Evolutionary conservation across 1,139 yeast species (phyloP), one percentile per base, ranked within the genome.

Genomic region (Hyphopichia burtonii): DNA sequence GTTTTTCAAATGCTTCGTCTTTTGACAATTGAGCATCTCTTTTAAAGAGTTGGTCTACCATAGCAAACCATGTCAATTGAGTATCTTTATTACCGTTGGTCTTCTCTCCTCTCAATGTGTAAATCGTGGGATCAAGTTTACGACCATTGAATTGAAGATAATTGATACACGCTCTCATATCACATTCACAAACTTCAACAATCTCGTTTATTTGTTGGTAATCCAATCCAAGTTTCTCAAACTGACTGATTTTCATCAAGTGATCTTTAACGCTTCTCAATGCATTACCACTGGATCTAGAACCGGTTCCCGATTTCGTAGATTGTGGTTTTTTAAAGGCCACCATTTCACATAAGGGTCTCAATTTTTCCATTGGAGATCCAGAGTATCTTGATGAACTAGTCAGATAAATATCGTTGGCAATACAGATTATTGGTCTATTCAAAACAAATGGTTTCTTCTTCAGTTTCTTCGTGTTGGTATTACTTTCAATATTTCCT

Each of bases 351-450:
- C 93, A 80, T 43, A 76, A 66, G 1, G 84, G 84, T 47, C 94
- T 77, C 46, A 93, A 65, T 46, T 80, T 82, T 41, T 90, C 94
- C 65, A 93, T 69, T 4, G 87, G 66, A 1, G 59, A 56, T 7
- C 66, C 61, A 2, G 55, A 40, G 25, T 51, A 52, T 12, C 54
- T 44, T 6, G 55, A 46, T 7, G 55, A 37, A 8, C 41, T 76
- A 4, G 80, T 76, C 1, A 87, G 77, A 57, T 86, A 91, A 1
- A 85, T 75, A 56, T 93, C 96, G 59, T 93, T 93, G 58, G 98
- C 95, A 44, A 93, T 80, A 39, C 96, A 93, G 41, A 93, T 87
- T 17, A 93, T 89, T 1, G 99, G 99, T 49, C 99, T 72, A 51
- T 76, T 71, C 37, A 91, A 63, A 4, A 83, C 35, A 40, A 58